Evolutionary conservation across 371 early-diverging fungal species (phyloP), one percentile per base, ranked within the genome.

Genomic region (Mucor velutinosus): DNA sequence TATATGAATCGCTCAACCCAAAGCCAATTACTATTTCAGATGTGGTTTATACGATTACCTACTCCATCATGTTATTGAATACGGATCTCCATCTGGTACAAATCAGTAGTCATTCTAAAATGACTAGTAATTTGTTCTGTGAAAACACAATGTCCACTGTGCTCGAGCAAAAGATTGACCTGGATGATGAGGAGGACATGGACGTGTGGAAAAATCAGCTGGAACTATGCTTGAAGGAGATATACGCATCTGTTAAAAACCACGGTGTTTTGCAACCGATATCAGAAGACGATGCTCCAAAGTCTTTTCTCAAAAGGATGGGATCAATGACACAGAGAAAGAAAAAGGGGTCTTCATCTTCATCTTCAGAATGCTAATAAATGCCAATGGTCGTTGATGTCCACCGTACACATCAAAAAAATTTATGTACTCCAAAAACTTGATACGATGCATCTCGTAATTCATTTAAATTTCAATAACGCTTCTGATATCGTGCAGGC

Each of bases 11-110:
- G 10, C 11, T 51, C n/a, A 45, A 25, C 57, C 33, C 37, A 37
- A 32, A 57, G 23, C 14, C n/a, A 21, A 11, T 11, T 35, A 1
- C 19, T 11, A 6, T 4, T 37, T 25, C 39, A 70, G 89, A 90
- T 66, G 90, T 91, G 21, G 92, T 94, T 0, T 91, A 97, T 67
- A 91, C 91, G 3, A 86, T 94, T 53, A 80, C 89, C 0, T 96
- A 93, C 75, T 94, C 95, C 12, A 66, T 95, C 10, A 82, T 97
- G 74, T 74, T 97, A 43, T 84, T 97, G 7, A 97, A 97, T 72
- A 97, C 97, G 7, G 97, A 97, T 70, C 79, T 96, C 32, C 92
- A 95, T 70, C 80, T 92, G 49, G 90, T 90, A 7, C 86, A 88
- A 59, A 51, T 64, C 7, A 61, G 37, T 33, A 67, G 71, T 7